Evolutionary conservation across 345 rosid species (phyloP), one percentile per base, ranked within the genome.

Genomic region (Citrus sp.): DNA sequence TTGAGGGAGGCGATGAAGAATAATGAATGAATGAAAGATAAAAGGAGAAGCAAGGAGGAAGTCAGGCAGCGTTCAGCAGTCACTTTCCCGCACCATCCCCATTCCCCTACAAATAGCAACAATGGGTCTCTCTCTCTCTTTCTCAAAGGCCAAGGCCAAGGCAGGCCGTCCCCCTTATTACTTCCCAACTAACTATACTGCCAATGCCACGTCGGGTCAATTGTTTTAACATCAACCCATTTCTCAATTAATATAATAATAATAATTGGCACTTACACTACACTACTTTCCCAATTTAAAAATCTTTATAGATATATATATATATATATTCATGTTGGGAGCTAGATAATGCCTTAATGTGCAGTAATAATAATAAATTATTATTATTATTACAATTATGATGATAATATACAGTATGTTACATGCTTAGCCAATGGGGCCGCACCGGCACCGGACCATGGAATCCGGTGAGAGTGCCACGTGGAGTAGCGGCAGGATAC

Each of bases 41-140:
- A 42, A 55, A 59, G 37, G 46, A 62, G n/a, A 9, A 10, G n/a
- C 72, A 62, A 56, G 78, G 24, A 74, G 64, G 81, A 63, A 73
- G 83, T 1, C 76, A 84, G 81, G 51, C 51, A 46, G 51, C 18
- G 51, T 13, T 46, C 80, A 79, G 61, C 63, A 71, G 91, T 87
- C 92, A 87, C 87, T 91, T 77, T 92, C 94, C 81, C 79, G 66
- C 74, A 69, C 76, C 51, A 64, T 79, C 49, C 78, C 77, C 82
- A 79, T 83, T 78, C 22, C 46, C 80, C 72, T 67, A 21, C 77
- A 69, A 61, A 66, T 83, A 78, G 40, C 35, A 67, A 58, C 67
- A 64, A 75, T 34, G 72, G 64, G 80, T 72, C 76, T 37, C 55
- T 13, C 25, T 37, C 55, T 13, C 18, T 42, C 14, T 40, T 10